Evolutionary conservation across 2,329 filamentous ascomycete species (phyloP).

Genomic region (Exophiala xenobiotica): DNA sequence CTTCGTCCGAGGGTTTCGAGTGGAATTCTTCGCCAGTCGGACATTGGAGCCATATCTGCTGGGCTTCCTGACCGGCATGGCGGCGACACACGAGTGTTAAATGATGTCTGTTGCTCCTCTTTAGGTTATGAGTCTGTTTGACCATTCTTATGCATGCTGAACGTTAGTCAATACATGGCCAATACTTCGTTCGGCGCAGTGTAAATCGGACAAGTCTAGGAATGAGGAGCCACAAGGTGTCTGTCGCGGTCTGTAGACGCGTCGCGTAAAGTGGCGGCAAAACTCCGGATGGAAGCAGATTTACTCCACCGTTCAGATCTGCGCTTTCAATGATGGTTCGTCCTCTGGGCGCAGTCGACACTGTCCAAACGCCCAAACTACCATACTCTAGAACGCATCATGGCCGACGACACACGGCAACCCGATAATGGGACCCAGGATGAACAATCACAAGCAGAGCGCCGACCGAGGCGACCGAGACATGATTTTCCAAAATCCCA

Average conservation of each 20-base stretch:
- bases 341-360: constrained; percentile 1
- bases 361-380: constrained; percentile 1
- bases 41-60: constrained; percentile 66
- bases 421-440: constrained; percentile 11
- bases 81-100: constrained; percentile 20
- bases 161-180: too few species aligned
- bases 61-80: constrained; percentile 51
- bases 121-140: too few species aligned
- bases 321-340: constrained; percentile 2
- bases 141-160: neutral
- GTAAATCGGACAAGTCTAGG: too few species aligned
- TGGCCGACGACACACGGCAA: constrained; percentile 43
- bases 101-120: constrained; percentile 1
- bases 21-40: constrained; percentile 43
- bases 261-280: neutral
- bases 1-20: constrained; percentile 53
- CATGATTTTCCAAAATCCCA: constrained; percentile 46
- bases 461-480: constrained; percentile 34
- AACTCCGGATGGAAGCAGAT: too few species aligned
- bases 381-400: too few species aligned
- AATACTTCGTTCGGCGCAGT: too few species aligned
- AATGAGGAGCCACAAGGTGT: neutral
- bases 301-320: too few species aligned
- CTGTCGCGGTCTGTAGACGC: neutral
- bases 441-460: constrained; percentile 11